A percentile compares a stretch with the other conserved stretches of the same genome.
Conservation (phyloP, 305 asterid species). For the Fraxinus angustifolia region DNA sequence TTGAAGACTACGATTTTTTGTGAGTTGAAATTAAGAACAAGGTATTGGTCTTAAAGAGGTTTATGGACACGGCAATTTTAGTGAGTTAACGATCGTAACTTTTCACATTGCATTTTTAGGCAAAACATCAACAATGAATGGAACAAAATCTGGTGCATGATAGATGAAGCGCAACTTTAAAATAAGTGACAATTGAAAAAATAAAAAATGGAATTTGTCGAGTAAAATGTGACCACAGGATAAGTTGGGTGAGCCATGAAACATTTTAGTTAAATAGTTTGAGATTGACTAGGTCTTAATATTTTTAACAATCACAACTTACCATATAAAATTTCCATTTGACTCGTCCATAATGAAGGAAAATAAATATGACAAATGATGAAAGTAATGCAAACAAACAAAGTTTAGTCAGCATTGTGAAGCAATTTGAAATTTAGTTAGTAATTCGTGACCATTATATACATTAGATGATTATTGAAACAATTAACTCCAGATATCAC, state of each 20-base stretch:
- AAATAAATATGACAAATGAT: neutral
- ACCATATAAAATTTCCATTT: neutral
- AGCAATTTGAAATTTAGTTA: neutral
- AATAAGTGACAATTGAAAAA: neutral
- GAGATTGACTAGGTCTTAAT: neutral
- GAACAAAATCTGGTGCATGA: neutral
- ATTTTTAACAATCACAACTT: neutral
- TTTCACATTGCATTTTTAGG: neutral
- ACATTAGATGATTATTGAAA: too few species aligned
- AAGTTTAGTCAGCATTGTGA: neutral
- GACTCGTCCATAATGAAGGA: neutral
- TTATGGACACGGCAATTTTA: neutral
- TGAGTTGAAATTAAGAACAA: neutral
- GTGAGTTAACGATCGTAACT: neutral
- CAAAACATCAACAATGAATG: neutral
- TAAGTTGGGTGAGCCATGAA: neutral
- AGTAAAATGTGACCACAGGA: neutral
- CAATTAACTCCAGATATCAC: neutral
- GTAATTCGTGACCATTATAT: neutral
- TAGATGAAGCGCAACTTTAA: neutral
- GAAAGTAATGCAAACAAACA: neutral
- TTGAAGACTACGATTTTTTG: neutral
- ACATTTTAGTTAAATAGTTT: neutral
- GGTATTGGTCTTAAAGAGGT: neutral
- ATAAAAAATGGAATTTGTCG: too few species aligned